Evolutionary conservation across 345 rosid genomes (phyloP), one percentile per base, ranked within the genome.

Genomic region (Anacardium occidentale): DNA sequence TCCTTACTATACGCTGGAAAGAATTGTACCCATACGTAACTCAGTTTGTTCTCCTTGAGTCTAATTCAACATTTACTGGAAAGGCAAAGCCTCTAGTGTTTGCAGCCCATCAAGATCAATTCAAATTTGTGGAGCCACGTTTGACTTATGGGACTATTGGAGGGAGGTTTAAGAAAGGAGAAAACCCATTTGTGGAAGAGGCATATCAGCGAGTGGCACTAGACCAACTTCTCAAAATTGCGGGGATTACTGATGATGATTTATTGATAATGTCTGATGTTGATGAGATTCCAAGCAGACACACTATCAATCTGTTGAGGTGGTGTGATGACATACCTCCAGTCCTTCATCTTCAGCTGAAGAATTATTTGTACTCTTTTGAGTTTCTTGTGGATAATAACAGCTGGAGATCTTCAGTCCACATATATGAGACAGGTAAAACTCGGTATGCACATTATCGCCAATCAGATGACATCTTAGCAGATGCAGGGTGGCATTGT

Each of bases 351-450:
- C 86, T 92, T n/a, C 85, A 86, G 73, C 81, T 92, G 45, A 88
- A 85, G 80, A 92, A 92, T 61, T 92, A 92, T 76, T 84, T 92
- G 44, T 92, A 92, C 71, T 92, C 97, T 0, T 92, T 88, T 29
- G 97, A 92, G 88, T 92, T 88, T 81, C 87, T 87, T 1, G 79
- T 85, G 64, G 96, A 90, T 68, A 75, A 80, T 42, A 87, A 86
- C 75, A 90, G 96, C 84, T 92, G 97, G 97, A 87, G 97, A 77
- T 94, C 96, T 4, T 90, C 97, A 0, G 91, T 92, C 20, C 97
- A 92, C 66, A 77, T 80, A 63, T 87, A 87, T 69, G 79, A 82
- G 77, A 60, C 78, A 0, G 91, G 91, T 20, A 79, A 71, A 74
- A 87, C 91, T 0, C 77, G 77, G 37, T 87, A 87, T 61, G 89